Evolutionary conservation across 176 grass and related monocot genomes (phyloP).

Genomic region (Olyra latifolia): DNA sequence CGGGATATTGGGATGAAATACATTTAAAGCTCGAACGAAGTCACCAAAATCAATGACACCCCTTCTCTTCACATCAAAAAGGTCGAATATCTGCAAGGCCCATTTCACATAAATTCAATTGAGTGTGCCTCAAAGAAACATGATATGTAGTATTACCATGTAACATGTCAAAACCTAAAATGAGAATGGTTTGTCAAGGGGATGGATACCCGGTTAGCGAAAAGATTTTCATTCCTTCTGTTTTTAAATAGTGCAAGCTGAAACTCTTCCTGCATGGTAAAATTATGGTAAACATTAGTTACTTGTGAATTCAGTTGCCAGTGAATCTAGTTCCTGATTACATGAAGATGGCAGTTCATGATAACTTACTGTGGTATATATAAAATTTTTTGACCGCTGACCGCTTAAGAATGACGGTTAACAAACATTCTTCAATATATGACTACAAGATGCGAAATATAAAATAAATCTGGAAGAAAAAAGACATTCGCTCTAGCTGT

Average conservation of each 20-base stretch:
- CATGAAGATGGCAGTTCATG: neutral
- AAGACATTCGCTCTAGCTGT: neutral
- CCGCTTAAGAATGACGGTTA: neutral
- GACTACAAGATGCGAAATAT: neutral
- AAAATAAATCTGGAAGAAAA: neutral
- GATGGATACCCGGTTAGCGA: constrained; percentile 76
- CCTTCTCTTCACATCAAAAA: constrained; percentile 97
- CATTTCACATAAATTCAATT: constrained; percentile 31
- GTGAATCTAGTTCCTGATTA: neutral
- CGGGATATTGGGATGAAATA: constrained; percentile 90
- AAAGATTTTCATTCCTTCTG: constrained; percentile 91
- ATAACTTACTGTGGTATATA: neutral
- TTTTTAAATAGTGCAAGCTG: constrained; percentile 94
- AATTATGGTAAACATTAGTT: constrained; percentile 5
- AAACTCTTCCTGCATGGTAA: constrained; percentile 78
- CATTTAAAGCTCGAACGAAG: constrained; percentile 88
- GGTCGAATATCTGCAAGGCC: constrained; percentile 75
- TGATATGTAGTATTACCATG: neutral
- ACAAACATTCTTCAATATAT: constrained; percentile 1
- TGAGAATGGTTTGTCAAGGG: constrained; percentile 12
- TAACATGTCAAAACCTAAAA: neutral
- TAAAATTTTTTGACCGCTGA: neutral
- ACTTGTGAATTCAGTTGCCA: neutral
- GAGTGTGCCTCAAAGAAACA: constrained; percentile 8
- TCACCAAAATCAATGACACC: constrained; percentile 89